These are phyloP conservation scores for Botrytis aclada DNA, from an alignment of 2,329 filamentous ascomycete genomes.

Conservation along the genomic window DNA sequence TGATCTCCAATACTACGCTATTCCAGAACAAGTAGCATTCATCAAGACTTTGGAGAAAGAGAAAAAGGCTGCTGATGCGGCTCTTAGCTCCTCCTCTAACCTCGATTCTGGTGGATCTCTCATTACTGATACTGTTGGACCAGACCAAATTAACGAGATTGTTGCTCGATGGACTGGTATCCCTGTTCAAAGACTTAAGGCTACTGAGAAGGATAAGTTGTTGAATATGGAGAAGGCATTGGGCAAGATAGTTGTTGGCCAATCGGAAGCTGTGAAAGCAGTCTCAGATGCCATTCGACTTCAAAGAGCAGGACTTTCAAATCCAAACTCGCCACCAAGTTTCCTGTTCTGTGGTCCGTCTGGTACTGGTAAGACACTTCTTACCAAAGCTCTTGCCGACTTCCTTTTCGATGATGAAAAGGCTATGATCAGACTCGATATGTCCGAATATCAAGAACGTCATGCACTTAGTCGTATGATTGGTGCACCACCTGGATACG, in stretches of 20 bases:
- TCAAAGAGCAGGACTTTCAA: conserved; percentile 88
- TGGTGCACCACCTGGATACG: conserved; percentile 92
- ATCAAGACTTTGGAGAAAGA: conserved; percentile 81
- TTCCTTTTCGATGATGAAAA: conserved; percentile 98
- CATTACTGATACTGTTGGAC: conserved; percentile 89
- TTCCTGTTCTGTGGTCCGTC: conserved; percentile 99
- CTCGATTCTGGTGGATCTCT: conserved; percentile 66
- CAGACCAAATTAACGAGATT: conserved; percentile 98
- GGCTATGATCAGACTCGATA: conserved; percentile 98
- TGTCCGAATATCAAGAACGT: conserved; percentile 98
- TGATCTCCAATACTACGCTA: conserved; percentile 95
- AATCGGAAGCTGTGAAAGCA: conserved; percentile 87
- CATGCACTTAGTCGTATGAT: conserved; percentile 97
- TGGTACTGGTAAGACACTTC: conserved; percentile 94
- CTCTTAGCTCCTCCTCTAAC: conserved; percentile 51
- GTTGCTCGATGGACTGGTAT: conserved; percentile 98
- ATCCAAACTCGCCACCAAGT: conserved; percentile 94
- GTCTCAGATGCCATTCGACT: conserved; percentile 96
- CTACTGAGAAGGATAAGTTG: conserved; percentile 97
- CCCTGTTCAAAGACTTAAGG: conserved; percentile 88
- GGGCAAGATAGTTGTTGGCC: conserved; percentile 81
- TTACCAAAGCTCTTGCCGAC: conserved; percentile 95
- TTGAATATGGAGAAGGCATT: conserved; percentile 92
- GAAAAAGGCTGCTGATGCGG: conserved; percentile 74
- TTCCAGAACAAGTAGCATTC: conserved; percentile 79